Evolutionary conservation across 1,139 yeast species (phyloP).

Genomic region (Williopsis jadinii): DNA sequence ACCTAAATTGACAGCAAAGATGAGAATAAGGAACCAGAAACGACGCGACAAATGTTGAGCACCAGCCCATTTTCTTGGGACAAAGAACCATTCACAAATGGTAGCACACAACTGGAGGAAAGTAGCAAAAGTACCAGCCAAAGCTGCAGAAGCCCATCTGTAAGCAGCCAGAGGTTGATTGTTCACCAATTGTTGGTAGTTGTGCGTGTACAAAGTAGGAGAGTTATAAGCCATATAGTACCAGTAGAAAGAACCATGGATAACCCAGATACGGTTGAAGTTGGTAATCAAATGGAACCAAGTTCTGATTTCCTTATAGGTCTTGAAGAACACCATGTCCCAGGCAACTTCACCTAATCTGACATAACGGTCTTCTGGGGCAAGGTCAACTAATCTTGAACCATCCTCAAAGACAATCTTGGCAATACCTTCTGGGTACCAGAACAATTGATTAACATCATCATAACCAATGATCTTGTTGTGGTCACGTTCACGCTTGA

Average conservation of each 20-base stretch:
- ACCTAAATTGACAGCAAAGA: slow-evolving; percentile 68
- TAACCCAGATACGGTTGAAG: slow-evolving; percentile 96
- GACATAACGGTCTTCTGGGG: slow-evolving; percentile 81
- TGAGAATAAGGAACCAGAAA: slow-evolving; percentile 60
- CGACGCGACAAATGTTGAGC: slow-evolving; percentile 95
- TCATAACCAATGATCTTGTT: slow-evolving; percentile 93
- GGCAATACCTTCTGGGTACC: slow-evolving; percentile 99
- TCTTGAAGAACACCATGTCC: slow-evolving; percentile 90
- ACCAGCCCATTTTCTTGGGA: slow-evolving; percentile 98
- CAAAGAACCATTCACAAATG: slow-evolving; percentile 88
- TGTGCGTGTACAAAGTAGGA: slow-evolving; percentile 81
- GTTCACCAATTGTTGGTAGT: slow-evolving; percentile 76
- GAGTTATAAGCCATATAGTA: slow-evolving; percentile 91
- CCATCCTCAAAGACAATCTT: slow-evolving; percentile 90
- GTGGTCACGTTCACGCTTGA: slow-evolving; percentile 96
- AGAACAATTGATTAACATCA: slow-evolving; percentile 95
- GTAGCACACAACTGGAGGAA: slow-evolving; percentile 83
- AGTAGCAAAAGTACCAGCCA: slow-evolving; percentile 88
- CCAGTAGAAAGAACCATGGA: slow-evolving; percentile 88
- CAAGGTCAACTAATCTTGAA: slow-evolving; percentile 82
- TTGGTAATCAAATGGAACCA: slow-evolving; percentile 96
- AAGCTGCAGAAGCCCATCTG: slow-evolving; percentile 86
- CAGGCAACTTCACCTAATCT: slow-evolving; percentile 91
- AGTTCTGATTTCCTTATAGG: slow-evolving; percentile 93
- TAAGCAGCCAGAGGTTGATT: slow-evolving; percentile 84